phyloP scores from a whole-genome alignment of 345 rosid genomes.

The Pistacia atlantica region DNA sequence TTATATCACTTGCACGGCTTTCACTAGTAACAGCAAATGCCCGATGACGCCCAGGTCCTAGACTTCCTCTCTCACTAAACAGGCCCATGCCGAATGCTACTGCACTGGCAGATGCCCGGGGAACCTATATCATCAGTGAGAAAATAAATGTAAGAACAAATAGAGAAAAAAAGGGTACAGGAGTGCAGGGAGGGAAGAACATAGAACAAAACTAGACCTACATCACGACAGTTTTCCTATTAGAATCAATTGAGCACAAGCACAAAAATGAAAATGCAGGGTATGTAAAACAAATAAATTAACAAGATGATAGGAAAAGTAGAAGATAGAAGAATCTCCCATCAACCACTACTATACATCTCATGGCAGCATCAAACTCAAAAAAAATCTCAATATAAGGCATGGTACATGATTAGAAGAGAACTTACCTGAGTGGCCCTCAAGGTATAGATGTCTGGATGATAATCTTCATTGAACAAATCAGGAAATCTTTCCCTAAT shows the following conservation, averaged over 20 bases:
- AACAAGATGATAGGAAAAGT: neutral
- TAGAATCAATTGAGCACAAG: neutral
- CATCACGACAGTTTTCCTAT: neutral
- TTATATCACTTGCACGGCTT: conserved; percentile 87
- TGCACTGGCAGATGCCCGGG: conserved; percentile 95
- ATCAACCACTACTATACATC: neutral
- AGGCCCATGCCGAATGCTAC: conserved; percentile 98
- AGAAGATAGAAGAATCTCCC: neutral
- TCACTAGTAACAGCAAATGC: conserved; percentile 91
- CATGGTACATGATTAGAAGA: neutral
- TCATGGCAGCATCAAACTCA: neutral
- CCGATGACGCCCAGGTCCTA: conserved; percentile 78
- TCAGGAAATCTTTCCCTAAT: conserved; percentile 67
- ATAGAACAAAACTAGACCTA: neutral
- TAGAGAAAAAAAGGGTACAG: neutral
- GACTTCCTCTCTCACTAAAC: conserved; percentile 73
- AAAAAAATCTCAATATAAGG: neutral
- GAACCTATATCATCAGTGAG: conserved; percentile 52
- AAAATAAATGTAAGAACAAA: conserved; percentile 4
- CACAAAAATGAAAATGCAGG: neutral
- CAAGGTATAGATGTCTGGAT: conserved; percentile 78
- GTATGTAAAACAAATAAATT: neutral
- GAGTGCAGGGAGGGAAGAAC: neutral
- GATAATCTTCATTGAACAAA: conserved; percentile 77
- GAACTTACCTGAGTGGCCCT: conserved; percentile 75